Conservation (phyloP, 371 early-diverging fungal genomes). For the Thermomucor indicae-seudaticae region DNA sequence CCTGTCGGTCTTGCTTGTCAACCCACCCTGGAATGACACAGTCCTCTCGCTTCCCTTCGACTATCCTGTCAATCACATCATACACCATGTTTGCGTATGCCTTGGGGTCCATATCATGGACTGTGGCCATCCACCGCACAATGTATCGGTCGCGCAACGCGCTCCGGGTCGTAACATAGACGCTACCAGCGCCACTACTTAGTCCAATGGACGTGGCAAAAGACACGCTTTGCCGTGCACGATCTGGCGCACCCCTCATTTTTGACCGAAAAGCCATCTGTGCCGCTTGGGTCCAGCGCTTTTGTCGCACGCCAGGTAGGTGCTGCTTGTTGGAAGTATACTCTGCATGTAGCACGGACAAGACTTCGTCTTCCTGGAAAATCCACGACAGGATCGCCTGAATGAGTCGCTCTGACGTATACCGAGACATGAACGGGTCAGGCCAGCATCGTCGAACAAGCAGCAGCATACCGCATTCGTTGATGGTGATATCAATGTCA, state of each 20-base stretch:
- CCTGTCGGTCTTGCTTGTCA: conserved; percentile 19
- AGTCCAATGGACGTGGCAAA: conserved; percentile 19
- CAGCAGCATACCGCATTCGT: conserved; percentile 53
- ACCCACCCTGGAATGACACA: conserved; percentile 21
- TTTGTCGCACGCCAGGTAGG: conserved; percentile 14
- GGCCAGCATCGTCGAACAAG: conserved; percentile 56
- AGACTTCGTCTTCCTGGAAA: conserved; percentile 50
- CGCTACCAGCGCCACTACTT: conserved; percentile 38
- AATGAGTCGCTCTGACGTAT: conserved; percentile 44
- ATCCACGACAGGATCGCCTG: conserved; percentile 51
- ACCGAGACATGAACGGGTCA: conserved; percentile 51
- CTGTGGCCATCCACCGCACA: conserved; percentile 27
- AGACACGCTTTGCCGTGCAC: conserved; percentile 19
- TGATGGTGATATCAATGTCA: conserved; percentile 49
- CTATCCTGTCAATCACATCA: conserved; percentile 28
- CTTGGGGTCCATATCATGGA: conserved; percentile 34
- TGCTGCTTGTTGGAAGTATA: conserved; percentile 25
- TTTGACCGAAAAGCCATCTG: conserved; percentile 26
- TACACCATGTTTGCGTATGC: conserved; percentile 27
- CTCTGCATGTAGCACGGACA: conserved; percentile 33
- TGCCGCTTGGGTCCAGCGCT: conserved; percentile 25
- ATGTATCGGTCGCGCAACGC: conserved; percentile 40
- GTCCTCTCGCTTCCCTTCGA: conserved; percentile 28
- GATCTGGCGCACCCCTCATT: conserved; percentile 21
- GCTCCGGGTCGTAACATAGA: conserved; percentile 40